Evolutionary conservation across 305 asterid genomes (phyloP).

Genomic region (Plantago lanceolata): DNA sequence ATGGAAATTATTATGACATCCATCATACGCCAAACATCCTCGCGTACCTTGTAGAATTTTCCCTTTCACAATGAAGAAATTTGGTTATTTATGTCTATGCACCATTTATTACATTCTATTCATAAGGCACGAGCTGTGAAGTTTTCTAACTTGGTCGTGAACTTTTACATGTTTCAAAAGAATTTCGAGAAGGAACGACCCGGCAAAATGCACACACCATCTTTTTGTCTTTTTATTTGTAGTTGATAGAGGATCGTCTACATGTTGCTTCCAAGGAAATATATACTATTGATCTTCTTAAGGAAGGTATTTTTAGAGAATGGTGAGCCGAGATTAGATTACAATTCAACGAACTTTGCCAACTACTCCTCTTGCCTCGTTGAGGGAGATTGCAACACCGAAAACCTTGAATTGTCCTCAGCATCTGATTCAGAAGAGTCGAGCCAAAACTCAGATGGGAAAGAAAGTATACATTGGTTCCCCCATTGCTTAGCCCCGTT

Average conservation of each 20-base stretch:
- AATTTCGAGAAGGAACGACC: conserved; percentile 98
- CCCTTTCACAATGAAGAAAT: not conserved
- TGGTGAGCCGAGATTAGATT: conserved; percentile 39
- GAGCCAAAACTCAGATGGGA: conserved; percentile 59
- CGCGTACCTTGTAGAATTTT: not conserved
- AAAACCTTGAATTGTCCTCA: conserved; percentile 62
- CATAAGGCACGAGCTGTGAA: too few relatives aligned
- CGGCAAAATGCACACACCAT: conserved; percentile 98
- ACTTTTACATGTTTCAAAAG: conserved; percentile 80
- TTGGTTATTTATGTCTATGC: not conserved
- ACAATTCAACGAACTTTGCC: conserved; percentile 48
- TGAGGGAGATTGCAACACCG: conserved; percentile 81
- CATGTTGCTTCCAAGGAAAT: conserved; percentile 97
- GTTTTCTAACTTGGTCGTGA: conserved; percentile 24
- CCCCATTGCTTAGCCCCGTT: conserved; percentile 48
- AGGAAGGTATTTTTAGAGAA: conserved; percentile 44
- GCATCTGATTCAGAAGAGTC: conserved; percentile 84
- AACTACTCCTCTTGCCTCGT: conserved; percentile 78
- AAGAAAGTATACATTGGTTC: conserved; percentile 43
- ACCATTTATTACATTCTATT: too few relatives aligned
- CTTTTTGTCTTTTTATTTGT: conserved; percentile 85
- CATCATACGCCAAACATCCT: not conserved
- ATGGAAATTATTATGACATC: not conserved
- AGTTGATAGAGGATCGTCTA: conserved; percentile 82
- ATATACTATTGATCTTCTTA: conserved; percentile 46